A percentile compares a stretch with the other conserved stretches of the same genome.
Evolutionary conservation across 208 protist species (phyloP).

Genomic region (Perkinsela sp.): DNA sequence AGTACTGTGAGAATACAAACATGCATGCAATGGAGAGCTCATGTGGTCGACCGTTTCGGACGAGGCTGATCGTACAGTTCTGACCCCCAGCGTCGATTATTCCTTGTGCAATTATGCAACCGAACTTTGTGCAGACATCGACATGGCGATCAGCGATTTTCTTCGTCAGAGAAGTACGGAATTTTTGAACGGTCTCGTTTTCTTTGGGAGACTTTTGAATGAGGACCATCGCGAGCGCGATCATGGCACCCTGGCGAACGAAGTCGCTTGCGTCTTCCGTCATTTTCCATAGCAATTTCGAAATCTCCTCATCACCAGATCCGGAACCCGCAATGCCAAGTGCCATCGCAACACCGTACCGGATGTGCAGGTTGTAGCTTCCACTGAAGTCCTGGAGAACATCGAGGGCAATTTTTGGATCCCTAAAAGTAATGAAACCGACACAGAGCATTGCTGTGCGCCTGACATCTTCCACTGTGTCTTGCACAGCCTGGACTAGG

Average conservation of each 20-base stretch:
- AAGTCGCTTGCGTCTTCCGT: conserved; percentile 77
- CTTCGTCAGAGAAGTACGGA: conserved; percentile 29
- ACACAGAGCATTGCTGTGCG: conserved; percentile 86
- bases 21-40: conserved; percentile 83
- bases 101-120: conserved; percentile 80
- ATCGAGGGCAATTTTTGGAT: conserved; percentile 66
- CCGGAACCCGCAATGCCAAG: conserved; percentile 88
- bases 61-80: conserved; percentile 84
- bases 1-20: conserved; percentile 92
- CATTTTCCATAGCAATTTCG: conserved; percentile 76
- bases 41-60: conserved; percentile 63
- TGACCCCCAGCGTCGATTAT: conserved; percentile 88
- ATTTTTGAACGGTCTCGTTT: conserved; percentile 56
- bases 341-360: conserved; percentile 85
- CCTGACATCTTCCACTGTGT: conserved; percentile 91
- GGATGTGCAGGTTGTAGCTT: conserved; percentile 93
- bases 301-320: conserved; percentile 63
- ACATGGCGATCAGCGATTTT: conserved; percentile 70
- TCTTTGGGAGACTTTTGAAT: conserved; percentile 67
- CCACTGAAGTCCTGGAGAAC: conserved; percentile 54
- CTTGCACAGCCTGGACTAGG: conserved; percentile 83
- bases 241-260: conserved; percentile 86
- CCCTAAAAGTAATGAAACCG: conserved; percentile 85
- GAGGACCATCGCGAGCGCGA: conserved; percentile 83
- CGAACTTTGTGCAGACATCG: conserved; percentile 81